Evolutionary conservation across 768 basidiomycete species (phyloP).

Genomic region (Tubosaeta sp.): DNA sequence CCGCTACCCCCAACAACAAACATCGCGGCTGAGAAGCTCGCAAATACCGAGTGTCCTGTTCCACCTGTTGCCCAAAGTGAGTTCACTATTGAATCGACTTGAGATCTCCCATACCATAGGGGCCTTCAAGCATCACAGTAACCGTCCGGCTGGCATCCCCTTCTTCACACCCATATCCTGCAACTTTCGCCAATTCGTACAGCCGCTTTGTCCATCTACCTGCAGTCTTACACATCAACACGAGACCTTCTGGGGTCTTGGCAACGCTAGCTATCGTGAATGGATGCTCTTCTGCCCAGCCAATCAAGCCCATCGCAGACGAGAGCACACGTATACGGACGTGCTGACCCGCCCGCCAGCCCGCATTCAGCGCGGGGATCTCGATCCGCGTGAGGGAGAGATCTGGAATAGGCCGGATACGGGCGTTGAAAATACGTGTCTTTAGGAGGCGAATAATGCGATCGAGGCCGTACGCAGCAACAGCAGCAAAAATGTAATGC

Average conservation of each 20-base stretch:
- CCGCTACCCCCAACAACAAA: slow-evolving; percentile 61
- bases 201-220: slow-evolving; percentile 50
- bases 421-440: slow-evolving; percentile 42
- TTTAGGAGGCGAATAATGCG: slow-evolving; percentile 43
- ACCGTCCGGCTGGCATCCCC: slow-evolving; percentile 26
- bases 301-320: slow-evolving; percentile 35
- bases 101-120: slow-evolving; percentile 36
- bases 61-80: slow-evolving; percentile 31
- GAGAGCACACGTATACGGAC: slow-evolving; percentile 47
- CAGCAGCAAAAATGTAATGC: slow-evolving; percentile 40
- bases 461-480: slow-evolving; percentile 42
- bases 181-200: slow-evolving; percentile 36
- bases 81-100: background rate
- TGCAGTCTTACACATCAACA: slow-evolving; percentile 46
- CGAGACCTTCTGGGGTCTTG: slow-evolving; percentile 40
- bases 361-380: slow-evolving; percentile 40
- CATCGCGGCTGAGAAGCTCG: slow-evolving; percentile 49
- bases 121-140: slow-evolving; percentile 49
- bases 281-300: slow-evolving; percentile 46
- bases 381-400: slow-evolving; percentile 46
- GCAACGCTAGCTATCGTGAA: slow-evolving; percentile 49
- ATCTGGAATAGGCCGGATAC: slow-evolving; percentile 41
- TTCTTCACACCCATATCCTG: slow-evolving; percentile 31
- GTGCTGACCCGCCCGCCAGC: slow-evolving; percentile 61
- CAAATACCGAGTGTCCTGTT: slow-evolving; percentile 42